Base-by-base conservation (phyloP, 176 grass and related monocot genomes). In the Ampelocalamus luodianensis region DNA sequence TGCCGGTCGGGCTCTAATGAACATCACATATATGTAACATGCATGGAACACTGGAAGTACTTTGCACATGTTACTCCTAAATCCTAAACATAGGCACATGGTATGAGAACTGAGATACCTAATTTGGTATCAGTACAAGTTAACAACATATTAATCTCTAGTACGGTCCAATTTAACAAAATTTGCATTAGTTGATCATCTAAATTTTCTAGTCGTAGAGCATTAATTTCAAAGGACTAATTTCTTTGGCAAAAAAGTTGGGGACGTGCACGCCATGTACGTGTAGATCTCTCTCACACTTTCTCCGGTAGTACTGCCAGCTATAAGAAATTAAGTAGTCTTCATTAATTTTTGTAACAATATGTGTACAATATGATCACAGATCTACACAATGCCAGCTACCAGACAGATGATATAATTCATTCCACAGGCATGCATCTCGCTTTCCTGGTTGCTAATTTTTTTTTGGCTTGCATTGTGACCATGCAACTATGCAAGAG, bases 361-460 rank as follows among this genome's bases (percentile, higher is more conserved):
- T 20, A 40, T 63, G 12, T 71, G 5, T 79, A 34, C 53, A 68
- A 53, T 27, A 51, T 79, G 58, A 55, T 54, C 36, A 81, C 77
- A 68, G 69, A 67, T 34, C 32, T 72, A 55, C 27, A n/a, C 65
- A 54, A 53, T 53, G 72, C 72, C 80, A 72, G 80, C 86, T 88
- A 71, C 3, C 45, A 64, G 68, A 88, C 51, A 44, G 65, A 34
- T 29, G 65, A 83, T 60, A 55, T n/a, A 78, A 54, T 78, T 88
- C 51, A 83, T 72, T 88, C 44, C 34, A 53, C 15, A 70, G 29
- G 72, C 85, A 54, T 71, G 73, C 53, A 55, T 88, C 51, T 88
- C 54, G 80, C 73, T 88, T 83, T 72, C 73, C 14, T 82, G n/a
- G 20, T 48, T 60, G 69, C 55, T 68, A 26, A 64, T 46, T 56